phyloP scores from a whole-genome alignment of 2,329 filamentous ascomycete genomes.

The Ophiostoma ips region DNA sequence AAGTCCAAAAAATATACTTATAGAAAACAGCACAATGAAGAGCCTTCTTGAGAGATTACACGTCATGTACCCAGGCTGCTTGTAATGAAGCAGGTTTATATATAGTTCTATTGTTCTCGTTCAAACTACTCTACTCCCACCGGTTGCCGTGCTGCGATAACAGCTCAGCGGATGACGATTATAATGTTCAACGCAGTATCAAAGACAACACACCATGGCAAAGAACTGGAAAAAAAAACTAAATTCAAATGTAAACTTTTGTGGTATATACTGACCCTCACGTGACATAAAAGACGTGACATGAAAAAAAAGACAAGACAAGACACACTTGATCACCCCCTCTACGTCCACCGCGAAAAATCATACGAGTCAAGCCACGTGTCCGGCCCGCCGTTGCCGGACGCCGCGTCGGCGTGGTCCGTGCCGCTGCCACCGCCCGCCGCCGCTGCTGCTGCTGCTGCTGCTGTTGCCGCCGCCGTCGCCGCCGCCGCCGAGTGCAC shows the following conservation, averaged over 20 bases:
- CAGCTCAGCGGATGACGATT: too few species aligned
- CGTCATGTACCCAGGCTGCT: too few species aligned
- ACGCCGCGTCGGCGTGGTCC: constrained; percentile 30
- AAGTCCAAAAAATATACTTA: too few species aligned
- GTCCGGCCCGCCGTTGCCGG: constrained; percentile 20
- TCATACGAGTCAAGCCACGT: constrained; percentile 32
- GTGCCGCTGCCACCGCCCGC: not conserved
- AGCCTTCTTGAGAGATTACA: too few species aligned
- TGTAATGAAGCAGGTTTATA: too few species aligned
- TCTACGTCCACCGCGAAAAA: constrained; percentile 32
- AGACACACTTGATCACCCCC: not conserved
- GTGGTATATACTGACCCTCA: constrained; percentile 21
- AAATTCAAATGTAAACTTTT: constrained; percentile 19
- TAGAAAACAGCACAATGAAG: too few species aligned
- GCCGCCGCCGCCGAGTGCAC: constrained; percentile 39
- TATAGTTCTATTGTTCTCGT: too few species aligned
- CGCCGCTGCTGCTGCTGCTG: constrained; percentile 32
- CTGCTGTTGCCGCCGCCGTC: not conserved
- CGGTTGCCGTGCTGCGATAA: too few species aligned
- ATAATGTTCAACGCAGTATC: too few species aligned
- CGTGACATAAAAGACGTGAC: not conserved
- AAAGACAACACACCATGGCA: too few species aligned
- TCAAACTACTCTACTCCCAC: too few species aligned
- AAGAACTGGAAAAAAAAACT: not conserved
- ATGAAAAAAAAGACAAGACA: not conserved